phyloP scores from a whole-genome alignment of 345 rosid genomes.

The Mercurialis annua region DNA sequence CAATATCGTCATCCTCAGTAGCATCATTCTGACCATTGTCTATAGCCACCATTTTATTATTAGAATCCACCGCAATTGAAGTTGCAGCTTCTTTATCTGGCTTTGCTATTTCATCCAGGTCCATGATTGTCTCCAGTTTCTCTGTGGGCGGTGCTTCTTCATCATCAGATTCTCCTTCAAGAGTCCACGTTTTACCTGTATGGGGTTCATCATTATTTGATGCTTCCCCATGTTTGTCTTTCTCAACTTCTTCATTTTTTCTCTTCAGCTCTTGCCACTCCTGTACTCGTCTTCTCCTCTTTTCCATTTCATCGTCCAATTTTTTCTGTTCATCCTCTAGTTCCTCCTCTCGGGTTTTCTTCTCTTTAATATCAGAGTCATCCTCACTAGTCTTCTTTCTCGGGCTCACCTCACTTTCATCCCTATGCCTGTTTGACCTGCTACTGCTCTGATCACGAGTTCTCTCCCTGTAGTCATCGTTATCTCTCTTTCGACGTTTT shows the following conservation, averaged over 20 bases:
- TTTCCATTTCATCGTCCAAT: constrained; percentile 83
- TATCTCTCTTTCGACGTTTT: constrained; percentile 62
- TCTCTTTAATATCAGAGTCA: constrained; percentile 48
- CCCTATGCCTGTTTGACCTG: constrained; percentile 53
- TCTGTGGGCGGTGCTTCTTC: constrained; percentile 55
- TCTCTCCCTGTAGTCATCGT: constrained; percentile 54
- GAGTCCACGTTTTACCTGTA: constrained; percentile 83
- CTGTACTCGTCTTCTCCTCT: constrained; percentile 90
- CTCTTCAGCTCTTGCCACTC: constrained; percentile 94
- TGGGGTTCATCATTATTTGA: constrained; percentile 44
- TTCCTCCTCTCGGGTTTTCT: constrained; percentile 72
- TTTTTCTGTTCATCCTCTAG: constrained; percentile 73
- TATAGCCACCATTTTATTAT: constrained; percentile 33
- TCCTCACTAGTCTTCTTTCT: constrained; percentile 52
- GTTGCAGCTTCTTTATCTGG: constrained; percentile 44
- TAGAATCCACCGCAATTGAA: constrained; percentile 47
- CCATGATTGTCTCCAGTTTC: constrained; percentile 50
- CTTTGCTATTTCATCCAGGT: constrained; percentile 45
- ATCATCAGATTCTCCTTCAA: constrained; percentile 93
- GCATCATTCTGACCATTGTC: constrained; percentile 35
- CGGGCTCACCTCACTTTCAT: constrained; percentile 51
- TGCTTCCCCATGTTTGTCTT: constrained; percentile 56
- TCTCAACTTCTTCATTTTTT: constrained; percentile 79
- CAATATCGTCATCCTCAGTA: constrained; percentile 72
- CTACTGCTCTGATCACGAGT: constrained; percentile 53